Base-by-base conservation (phyloP, 148 eudicot genomes). In the Rhododendron ferrugineum region DNA sequence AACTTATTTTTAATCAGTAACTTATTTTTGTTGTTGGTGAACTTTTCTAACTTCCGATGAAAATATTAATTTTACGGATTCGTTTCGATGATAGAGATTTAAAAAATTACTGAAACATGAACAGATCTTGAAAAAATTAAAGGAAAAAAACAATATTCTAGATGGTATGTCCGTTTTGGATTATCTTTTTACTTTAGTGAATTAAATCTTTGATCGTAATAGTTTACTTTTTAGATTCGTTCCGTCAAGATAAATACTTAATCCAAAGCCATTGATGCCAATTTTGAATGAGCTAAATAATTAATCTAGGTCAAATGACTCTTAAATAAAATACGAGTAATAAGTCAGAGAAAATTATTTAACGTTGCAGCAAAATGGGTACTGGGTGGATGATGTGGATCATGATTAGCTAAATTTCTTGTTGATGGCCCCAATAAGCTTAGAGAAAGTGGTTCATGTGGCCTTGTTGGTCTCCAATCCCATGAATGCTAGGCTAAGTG, bases 401-500 rank as follows among this genome's bases (percentile, higher is more conserved):
- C 76, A 78, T 85, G 82, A 85, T 85, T 36, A 56, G 34, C 83
- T 1, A 80, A 81, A 79, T 70, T 85, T 72, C 44, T 77, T 79
- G 66, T 66, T 80, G 78, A 75, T 37, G 78, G 78, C 76, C 56
- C 70, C 22, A 11, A 68, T 7, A 22, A 60, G 44, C 36, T 22
- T 20, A 82, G 46, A 83, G 62, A 83, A 77, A 79, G 76, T 82
- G 14, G 72, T 64, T 37, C 72, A 64, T 64, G 72, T 72, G 40
- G 85, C 68, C 84, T 79, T 87, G 87, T 87, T 84, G 89, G 89
- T 78, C 86, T 82, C 81, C 46, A 85, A 89, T 87, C 87, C 89
- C 87, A 89, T 85, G 81, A 89, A 89, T 83, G 85, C 85, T 60
- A 81, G 84, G 26, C 30, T 42, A 78, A 87, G 89, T 84, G 90